Base-by-base conservation (phyloP, 495 filamentous ascomycete species). In the Penicillium cinerascens region DNA sequence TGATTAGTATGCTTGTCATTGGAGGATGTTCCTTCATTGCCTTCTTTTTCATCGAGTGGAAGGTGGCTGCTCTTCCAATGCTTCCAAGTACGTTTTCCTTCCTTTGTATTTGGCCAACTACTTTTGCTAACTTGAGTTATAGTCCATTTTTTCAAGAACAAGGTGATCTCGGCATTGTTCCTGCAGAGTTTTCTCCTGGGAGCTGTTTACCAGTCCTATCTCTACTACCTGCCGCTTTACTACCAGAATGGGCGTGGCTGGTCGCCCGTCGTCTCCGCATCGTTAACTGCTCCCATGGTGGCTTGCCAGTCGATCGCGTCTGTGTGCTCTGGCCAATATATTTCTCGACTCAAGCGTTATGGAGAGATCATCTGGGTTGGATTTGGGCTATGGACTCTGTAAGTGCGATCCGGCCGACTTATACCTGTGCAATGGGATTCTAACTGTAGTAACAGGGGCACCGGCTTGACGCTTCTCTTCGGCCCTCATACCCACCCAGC, bases 111-210 rank as follows among this genome's bases (percentile, higher is more conserved):
- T 1, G 6, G 29, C 17, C 17, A 11, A 16, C 3, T 7, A 2
- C 3, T 13, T 17, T 42, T 25, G 51, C 60, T 70, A 45, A 68
- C 55, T n/a, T 21, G 13, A 3, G 23, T 6, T 16, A 13, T 39
- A 72, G 77, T 84, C 37, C 66, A 66, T 15, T 73, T 87, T 45
- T 85, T 85, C 61, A 76, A 73, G 51, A 83, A 77, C 48, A 69
- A 59, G 13, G 72, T 80, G 3, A 69, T 85, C 21, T 65, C 60
- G 25, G 69, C 78, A 6, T 73, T 86, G 2, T 70, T 86, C 40
- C 54, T 80, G 4, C 83, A 87, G 51, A 82, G 76, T 57, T 84
- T 85, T 51, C 67, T 85, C 17, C 72, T 84, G 5, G 82, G 83
- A 1, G 73, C 78, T 7, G 77, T 79, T 7, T 86, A 84, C 43